Percentiles rank a stretch among this genome's conserved stretches.
These are phyloP conservation scores for Fusarium udum DNA, from an alignment of 2,329 filamentous ascomycete genomes.

Conservation along the genomic window DNA sequence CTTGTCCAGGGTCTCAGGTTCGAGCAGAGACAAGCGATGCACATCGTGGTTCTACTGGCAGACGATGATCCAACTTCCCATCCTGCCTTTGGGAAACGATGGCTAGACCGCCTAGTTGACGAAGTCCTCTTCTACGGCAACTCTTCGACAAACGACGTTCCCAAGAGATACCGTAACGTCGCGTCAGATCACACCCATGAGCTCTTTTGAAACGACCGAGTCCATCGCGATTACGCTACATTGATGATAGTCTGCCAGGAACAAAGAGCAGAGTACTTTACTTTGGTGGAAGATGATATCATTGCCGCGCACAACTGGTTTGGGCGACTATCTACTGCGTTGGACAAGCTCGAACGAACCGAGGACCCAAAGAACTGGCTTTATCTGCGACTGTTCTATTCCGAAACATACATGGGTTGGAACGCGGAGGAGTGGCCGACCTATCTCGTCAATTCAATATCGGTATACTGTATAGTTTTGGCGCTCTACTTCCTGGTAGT, in stretches of 20 bases:
- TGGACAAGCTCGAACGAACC: constrained; percentile 32
- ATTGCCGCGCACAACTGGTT: constrained; percentile 47
- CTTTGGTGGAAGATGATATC: constrained; percentile 48
- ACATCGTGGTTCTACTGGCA: constrained; percentile 45
- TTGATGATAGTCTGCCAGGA: constrained; percentile 40
- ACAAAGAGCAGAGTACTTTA: constrained; percentile 41
- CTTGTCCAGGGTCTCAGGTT: constrained; percentile 43
- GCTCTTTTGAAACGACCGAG: constrained; percentile 35
- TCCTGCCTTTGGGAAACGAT: constrained; percentile 42
- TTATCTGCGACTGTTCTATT: constrained; percentile 49
- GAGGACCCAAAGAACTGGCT: constrained; percentile 41
- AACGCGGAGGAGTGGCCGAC: constrained; percentile 47
- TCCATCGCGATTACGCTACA: constrained; percentile 44
- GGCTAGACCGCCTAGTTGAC: constrained; percentile 44
- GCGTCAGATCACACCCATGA: neutral
- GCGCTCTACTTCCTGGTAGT: constrained; percentile 31
- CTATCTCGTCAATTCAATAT: constrained; percentile 35
- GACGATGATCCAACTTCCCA: constrained; percentile 41
- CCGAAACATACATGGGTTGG: constrained; percentile 49
- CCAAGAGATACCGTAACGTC: accelerated
- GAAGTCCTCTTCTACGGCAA: constrained; percentile 44
- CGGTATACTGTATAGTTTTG: neutral
- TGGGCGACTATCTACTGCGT: constrained; percentile 13
- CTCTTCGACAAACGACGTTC: accelerated
- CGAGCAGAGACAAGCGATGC: constrained; percentile 40